A percentile compares a stretch with the other conserved stretches of the same genome.
Conservation (phyloP, 1,284 basidiomycete genomes). For the Pulchroboletus neoregius region DNA sequence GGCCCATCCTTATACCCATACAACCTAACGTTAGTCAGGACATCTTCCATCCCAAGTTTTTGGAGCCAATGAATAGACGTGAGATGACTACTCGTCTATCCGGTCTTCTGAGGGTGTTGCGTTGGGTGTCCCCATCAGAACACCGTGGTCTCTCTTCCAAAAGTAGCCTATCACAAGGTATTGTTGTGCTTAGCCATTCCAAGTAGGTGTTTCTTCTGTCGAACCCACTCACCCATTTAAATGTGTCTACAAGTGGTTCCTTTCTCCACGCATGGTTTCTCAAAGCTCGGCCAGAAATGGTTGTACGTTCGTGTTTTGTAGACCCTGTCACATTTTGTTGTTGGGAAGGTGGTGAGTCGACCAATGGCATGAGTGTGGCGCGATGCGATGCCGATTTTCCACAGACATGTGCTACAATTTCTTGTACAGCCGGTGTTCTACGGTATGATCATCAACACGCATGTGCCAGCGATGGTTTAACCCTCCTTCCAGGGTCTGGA, state of each 20-base stretch:
- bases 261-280: slow-evolving; percentile 83
- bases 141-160: slow-evolving; percentile 11
- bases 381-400: slow-evolving; percentile 5
- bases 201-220: slow-evolving; percentile 50
- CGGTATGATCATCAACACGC: slow-evolving; percentile 39
- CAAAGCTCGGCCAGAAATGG: slow-evolving; percentile 68
- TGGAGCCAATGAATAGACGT: slow-evolving; percentile 63
- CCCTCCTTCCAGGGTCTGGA: slow-evolving; percentile 57
- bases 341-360: slow-evolving; percentile 76
- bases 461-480: slow-evolving; percentile 11
- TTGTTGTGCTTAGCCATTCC: slow-evolving; percentile 83
- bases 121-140: slow-evolving; percentile 50
- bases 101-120: slow-evolving; percentile 55
- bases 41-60: slow-evolving; percentile 71
- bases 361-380: not conserved
- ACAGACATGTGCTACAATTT: slow-evolving; percentile 87
- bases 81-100: slow-evolving; percentile 61
- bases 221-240: slow-evolving; percentile 9
- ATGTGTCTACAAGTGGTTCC: slow-evolving; percentile 48
- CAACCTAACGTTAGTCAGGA: slow-evolving; percentile 85
- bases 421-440: slow-evolving; percentile 64
- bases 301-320: slow-evolving; percentile 77
- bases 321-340: slow-evolving; percentile 88
- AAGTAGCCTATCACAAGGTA: slow-evolving; percentile 37
- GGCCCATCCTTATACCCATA: slow-evolving; percentile 74